Evolutionary conservation across 2,329 filamentous ascomycete genomes (phyloP).

Genomic region (Monilinia fructicola): DNA sequence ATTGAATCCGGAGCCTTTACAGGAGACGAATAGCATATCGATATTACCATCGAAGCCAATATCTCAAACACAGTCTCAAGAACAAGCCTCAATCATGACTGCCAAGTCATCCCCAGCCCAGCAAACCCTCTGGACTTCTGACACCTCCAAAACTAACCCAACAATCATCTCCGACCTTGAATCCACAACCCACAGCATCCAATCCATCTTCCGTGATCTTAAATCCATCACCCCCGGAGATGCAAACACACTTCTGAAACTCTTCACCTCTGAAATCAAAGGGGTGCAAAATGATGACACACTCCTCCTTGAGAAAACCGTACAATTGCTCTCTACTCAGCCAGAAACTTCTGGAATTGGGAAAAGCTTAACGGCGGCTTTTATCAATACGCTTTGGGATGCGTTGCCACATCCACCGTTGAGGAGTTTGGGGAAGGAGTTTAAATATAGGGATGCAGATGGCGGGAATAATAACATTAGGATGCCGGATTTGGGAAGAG

Average conservation of each 20-base stretch:
- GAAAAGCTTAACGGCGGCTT: constrained; percentile 57
- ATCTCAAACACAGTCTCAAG: background rate
- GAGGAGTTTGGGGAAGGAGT: constrained; percentile 62
- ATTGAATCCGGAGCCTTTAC: background rate
- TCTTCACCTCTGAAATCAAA: constrained; percentile 61
- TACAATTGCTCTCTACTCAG: constrained; percentile 42
- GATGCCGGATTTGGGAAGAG: constrained; percentile 64
- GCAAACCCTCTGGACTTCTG: constrained; percentile 5
- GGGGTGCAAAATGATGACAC: constrained; percentile 71
- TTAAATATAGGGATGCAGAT: constrained; percentile 61
- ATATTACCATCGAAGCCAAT: background rate
- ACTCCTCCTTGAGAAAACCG: constrained; percentile 72
- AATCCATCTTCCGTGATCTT: constrained; percentile 43
- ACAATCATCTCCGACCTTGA: constrained; percentile 13
- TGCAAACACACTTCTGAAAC: constrained; percentile 58
- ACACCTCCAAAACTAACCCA: constrained; percentile 7
- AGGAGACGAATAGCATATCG: background rate
- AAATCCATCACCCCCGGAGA: constrained; percentile 45
- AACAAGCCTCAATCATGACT: constrained; percentile 1
- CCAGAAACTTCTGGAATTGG: constrained; percentile 11
- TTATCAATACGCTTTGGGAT: constrained; percentile 69
- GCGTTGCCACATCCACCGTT: constrained; percentile 71
- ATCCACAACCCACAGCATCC: constrained; percentile 16
- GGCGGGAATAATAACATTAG: constrained; percentile 54
- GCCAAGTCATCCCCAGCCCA: background rate